These are phyloP conservation scores for Spatholobus suberectus DNA, from an alignment of 306 rosid species.

Conservation along the genomic window DNA sequence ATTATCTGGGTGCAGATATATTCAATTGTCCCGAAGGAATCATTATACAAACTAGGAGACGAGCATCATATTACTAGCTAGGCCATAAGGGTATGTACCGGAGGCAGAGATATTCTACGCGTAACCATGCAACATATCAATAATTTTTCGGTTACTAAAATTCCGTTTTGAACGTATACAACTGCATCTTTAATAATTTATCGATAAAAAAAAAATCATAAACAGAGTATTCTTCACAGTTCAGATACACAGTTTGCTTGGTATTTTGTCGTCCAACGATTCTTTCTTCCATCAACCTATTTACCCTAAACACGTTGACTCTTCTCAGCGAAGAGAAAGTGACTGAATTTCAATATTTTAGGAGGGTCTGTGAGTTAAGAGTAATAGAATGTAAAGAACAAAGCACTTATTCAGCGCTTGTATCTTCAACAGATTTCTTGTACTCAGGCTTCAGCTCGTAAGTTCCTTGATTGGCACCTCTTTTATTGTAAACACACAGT, in stretches of 20 bases:
- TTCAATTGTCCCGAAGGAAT: background rate
- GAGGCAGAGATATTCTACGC: background rate
- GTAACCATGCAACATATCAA: background rate
- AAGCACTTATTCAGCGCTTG: slow-evolving; percentile 60
- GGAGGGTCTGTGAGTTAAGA: background rate
- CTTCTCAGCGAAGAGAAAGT: slow-evolving; percentile 28
- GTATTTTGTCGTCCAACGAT: slow-evolving; percentile 1
- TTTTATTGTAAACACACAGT: slow-evolving; percentile 93
- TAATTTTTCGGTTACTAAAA: background rate
- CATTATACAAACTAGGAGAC: background rate
- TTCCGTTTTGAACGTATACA: background rate
- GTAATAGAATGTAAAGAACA: background rate
- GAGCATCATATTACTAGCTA: background rate
- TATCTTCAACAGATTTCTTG: slow-evolving; percentile 90
- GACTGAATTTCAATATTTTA: background rate
- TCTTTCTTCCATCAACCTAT: slow-evolving; percentile 24
- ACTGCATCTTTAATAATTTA: background rate
- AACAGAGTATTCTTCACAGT: background rate
- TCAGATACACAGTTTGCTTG: slow-evolving; percentile 27
- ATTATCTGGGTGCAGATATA: background rate
- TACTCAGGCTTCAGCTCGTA: slow-evolving; percentile 99
- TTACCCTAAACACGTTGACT: slow-evolving; percentile 10
- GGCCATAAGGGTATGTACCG: background rate
- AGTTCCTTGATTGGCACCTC: slow-evolving; percentile 99
- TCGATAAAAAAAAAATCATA: background rate